Base-by-base conservation (phyloP, 306 rosid species). In the Abrus precatorius region DNA sequence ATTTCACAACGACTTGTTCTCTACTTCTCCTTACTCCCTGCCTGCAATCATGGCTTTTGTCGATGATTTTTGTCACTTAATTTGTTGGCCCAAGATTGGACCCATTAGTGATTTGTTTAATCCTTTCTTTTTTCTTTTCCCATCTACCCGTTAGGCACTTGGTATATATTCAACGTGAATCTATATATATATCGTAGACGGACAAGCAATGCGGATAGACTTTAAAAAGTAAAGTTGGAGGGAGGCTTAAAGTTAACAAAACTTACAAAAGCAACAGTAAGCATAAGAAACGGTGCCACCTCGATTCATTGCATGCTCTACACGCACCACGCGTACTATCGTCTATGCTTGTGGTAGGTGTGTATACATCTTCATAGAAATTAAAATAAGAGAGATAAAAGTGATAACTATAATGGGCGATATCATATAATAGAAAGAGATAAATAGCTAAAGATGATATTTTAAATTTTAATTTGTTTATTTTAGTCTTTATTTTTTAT, bases 11-110 rank as follows among this genome's bases (percentile, higher is more conserved):
- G 75, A 76, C 85, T 84, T 84, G 48, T 68, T 70, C 59, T 55
- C 63, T 54, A 80, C 79, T 84, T 48, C 75, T 62, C 74, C 69
- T 67, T 12, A 49, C 76, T 32, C 30, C 28, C 45, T 36, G 40
- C 78, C 86, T 70, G 29, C 74, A 82, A 86, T 82, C 86, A 79
- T 79, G 82, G 84, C 82, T 20, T 75, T 68, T 83, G 38, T 67
- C 32, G 6, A 43, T 7, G n/a, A 9, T 50, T 38, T 50, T 59
- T 49, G 60, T 80, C 43, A 32, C 66, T 60, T 54, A 49, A 77
- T 74, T 82, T 73, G 55, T 48, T 69, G 54, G 65, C 60, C 4
- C 13, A 10, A 38, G 5, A 27, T 71, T 8, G 64, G 83, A 60
- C 83, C 86, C 86, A 83, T 74, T 48, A 3, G 1, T 56, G 56